Percentiles rank a stretch among this genome's conserved stretches.
Conservation (phyloP, 495 filamentous ascomycete genomes). For the Hypoxylon lienhwacheense region DNA sequence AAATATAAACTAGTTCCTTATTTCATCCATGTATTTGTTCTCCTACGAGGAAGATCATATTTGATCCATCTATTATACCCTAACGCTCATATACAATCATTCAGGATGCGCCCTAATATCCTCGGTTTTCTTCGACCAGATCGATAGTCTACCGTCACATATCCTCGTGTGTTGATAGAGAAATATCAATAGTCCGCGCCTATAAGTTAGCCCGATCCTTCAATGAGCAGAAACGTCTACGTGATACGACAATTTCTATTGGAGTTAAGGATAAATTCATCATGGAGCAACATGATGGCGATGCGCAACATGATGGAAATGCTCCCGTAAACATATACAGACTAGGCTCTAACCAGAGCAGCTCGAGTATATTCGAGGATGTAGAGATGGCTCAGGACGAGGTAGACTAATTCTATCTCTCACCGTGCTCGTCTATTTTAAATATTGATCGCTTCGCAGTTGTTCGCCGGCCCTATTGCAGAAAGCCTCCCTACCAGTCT, state of each 20-base stretch:
- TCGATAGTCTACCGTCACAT: slow-evolving; percentile 22
- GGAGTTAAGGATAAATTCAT: slow-evolving; percentile 3
- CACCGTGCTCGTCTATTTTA: slow-evolving; percentile 14
- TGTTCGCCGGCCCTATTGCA: slow-evolving; percentile 90
- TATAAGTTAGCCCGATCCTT: neutral
- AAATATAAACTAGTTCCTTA: neutral
- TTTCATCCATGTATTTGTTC: slow-evolving; percentile 10
- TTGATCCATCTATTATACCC: slow-evolving; percentile 9
- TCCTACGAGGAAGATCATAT: too few species aligned
- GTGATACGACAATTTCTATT: slow-evolving; percentile 4
- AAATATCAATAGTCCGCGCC: slow-evolving; percentile 1
- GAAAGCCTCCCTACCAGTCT: slow-evolving; percentile 92
- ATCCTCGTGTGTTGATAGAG: too few species aligned
- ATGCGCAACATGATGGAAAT: slow-evolving; percentile 37
- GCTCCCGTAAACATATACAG: slow-evolving; percentile 52
- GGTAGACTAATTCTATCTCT: slow-evolving; percentile 50
- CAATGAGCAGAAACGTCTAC: slow-evolving; percentile 7
- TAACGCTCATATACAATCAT: slow-evolving; percentile 5
- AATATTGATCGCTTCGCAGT: slow-evolving; percentile 49
- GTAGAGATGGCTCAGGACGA: slow-evolving; percentile 99
- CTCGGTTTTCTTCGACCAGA: slow-evolving; percentile 11
- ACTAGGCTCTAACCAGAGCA: slow-evolving; percentile 76
- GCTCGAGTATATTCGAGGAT: slow-evolving; percentile 81
- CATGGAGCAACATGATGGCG: slow-evolving; percentile 39
- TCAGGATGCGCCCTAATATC: slow-evolving; percentile 25